Base-by-base conservation (phyloP, 345 rosid genomes). In the Corchorus olitorius region DNA sequence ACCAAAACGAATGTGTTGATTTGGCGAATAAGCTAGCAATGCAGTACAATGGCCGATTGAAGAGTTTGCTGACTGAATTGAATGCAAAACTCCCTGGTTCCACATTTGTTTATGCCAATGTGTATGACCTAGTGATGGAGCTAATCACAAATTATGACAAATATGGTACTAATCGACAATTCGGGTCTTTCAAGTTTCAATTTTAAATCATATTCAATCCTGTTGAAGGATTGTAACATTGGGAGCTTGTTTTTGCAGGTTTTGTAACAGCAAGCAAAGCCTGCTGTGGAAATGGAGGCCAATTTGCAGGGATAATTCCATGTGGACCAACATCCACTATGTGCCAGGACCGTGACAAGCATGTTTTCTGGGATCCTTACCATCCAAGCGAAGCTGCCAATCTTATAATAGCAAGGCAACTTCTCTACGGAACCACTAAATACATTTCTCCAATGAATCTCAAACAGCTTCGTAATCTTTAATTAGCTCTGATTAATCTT, bases 351-450 rank as follows among this genome's bases (percentile, higher is more conserved):
- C 87, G 96, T 65, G 65, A 84, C 20, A 92, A 89, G 76, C 90
- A 89, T 79, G 96, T 93, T 16, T 93, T 95, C 65, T 93, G 97
- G 98, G 96, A 95, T 79, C 89, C 97, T 54, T 93, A 90, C 81
- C 96, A 93, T 79, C 98, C 93, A 43, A 92, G 91, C 17, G 97
- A 95, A 74, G 96, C 97, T 10, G 90, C 98, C 55, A 93, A 90
- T 74, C 53, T 91, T 48, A 73, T 92, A 12, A 67, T 90, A 43
- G 98, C 94, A 14, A 89, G 86, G 65, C 86, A 88, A 82, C 83
- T 89, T 46, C 53, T 93, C 12, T 80, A 85, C 19, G 98, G 94
- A 4, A 89, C 83, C 37, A 60, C 83, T 3, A 85, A 59, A 37
- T 87, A 76, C 69, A 82, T 90, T 4, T 83, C 93, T 13, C 97